A percentile compares a stretch with the other conserved stretches of the same genome.
phyloP scores from a whole-genome alignment of 1,139 yeast genomes.

The Trichomonascaceae sp. region DNA sequence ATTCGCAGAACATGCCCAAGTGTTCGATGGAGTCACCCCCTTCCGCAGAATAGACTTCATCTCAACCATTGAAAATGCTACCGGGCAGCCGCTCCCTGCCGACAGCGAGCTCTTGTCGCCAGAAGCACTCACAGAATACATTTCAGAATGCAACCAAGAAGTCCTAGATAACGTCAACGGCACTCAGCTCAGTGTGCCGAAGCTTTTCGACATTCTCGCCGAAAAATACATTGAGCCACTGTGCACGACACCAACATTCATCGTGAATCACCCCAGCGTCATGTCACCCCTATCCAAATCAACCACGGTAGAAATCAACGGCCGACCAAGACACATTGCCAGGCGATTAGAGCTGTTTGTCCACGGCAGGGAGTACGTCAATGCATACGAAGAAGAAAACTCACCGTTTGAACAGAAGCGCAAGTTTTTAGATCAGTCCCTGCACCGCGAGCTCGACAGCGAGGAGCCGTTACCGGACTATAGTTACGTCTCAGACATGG shows the following conservation, averaged over 20 bases:
- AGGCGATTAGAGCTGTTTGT: constrained; percentile 76
- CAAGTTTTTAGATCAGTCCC: constrained; percentile 20
- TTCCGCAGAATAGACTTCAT: constrained; percentile 33
- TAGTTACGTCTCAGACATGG: constrained; percentile 60
- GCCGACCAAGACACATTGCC: constrained; percentile 33
- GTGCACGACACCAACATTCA: constrained; percentile 50
- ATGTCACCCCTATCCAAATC: constrained; percentile 87
- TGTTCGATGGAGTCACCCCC: background rate
- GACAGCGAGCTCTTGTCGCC: constrained; percentile 23
- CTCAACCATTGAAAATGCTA: constrained; percentile 33
- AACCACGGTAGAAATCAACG: constrained; percentile 19
- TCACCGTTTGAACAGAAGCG: constrained; percentile 59
- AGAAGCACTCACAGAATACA: constrained; percentile 15
- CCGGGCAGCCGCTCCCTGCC: constrained; percentile 32
- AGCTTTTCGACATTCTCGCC: constrained; percentile 54
- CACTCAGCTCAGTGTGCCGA: constrained; percentile 31
- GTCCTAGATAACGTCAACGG: constrained; percentile 14
- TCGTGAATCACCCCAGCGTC: constrained; percentile 71
- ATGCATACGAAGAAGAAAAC: constrained; percentile 96
- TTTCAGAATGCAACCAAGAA: constrained; percentile 24
- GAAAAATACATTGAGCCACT: constrained; percentile 53
- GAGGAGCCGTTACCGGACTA: constrained; percentile 65
- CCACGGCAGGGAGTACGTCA: constrained; percentile 67
- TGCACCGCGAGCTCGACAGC: constrained; percentile 30
- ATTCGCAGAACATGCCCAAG: constrained; percentile 4